Percentiles rank a stretch among this genome's conserved stretches.
These are phyloP conservation scores for Hypoxylon sp. DNA, from an alignment of 2,329 filamentous ascomycete species.

Conservation along the genomic window DNA sequence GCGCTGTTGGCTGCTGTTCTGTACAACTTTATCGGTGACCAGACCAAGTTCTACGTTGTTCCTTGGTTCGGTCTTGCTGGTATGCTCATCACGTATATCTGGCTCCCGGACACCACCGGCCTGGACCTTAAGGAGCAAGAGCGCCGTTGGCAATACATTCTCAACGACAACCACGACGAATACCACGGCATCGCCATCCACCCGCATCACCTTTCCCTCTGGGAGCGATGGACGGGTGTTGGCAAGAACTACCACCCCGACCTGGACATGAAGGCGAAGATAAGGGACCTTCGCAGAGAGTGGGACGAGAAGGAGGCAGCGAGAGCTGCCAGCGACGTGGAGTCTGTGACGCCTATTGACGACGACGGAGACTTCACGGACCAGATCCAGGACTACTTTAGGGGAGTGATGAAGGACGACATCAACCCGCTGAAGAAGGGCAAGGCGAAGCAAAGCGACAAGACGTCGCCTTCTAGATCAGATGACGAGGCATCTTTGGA, in stretches of 20 bases:
- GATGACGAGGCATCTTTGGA: slow-evolving; percentile 14
- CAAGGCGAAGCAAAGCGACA: slow-evolving; percentile 30
- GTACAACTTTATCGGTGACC: slow-evolving; percentile 91
- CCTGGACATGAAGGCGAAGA: slow-evolving; percentile 82
- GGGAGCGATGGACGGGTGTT: slow-evolving; percentile 81
- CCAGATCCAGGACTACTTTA: slow-evolving; percentile 64
- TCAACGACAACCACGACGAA: slow-evolving; percentile 76
- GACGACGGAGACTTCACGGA: slow-evolving; percentile 60
- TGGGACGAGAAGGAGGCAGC: slow-evolving; percentile 63
- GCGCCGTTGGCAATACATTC: slow-evolving; percentile 88
- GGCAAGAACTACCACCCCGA: slow-evolving; percentile 85
- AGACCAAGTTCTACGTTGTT: slow-evolving; percentile 88
- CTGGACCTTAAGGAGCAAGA: slow-evolving; percentile 98
- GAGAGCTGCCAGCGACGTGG: slow-evolving; percentile 58
- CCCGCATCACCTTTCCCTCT: slow-evolving; percentile 84
- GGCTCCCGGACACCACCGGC: slow-evolving; percentile 95
- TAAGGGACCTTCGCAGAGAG: slow-evolving; percentile 78
- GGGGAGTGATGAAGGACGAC: slow-evolving; percentile 27
- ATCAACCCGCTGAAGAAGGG: slow-evolving; percentile 37
- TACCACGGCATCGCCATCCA: slow-evolving; percentile 96
- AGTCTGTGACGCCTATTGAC: slow-evolving; percentile 48
- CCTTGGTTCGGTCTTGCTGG: slow-evolving; percentile 91
- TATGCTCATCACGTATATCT: slow-evolving; percentile 82
- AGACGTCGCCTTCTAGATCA: slow-evolving; percentile 14
- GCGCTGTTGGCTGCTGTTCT: slow-evolving; percentile 86